Evolutionary conservation across 352 stramenopile genomes (phyloP), one percentile per base, ranked within the genome.

Genomic region (Globisporangium nodosum): DNA sequence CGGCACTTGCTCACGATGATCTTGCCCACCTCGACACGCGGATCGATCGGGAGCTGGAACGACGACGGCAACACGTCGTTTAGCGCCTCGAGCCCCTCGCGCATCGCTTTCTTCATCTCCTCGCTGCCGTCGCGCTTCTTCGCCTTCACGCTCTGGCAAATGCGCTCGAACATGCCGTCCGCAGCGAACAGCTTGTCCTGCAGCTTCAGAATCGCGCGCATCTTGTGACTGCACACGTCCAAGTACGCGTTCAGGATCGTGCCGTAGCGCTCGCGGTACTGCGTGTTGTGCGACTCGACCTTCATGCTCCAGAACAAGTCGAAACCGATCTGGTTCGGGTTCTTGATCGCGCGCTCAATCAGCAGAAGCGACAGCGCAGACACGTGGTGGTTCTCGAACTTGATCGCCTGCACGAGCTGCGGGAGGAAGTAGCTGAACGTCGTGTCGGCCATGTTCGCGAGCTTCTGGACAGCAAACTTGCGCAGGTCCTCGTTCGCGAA

Each of bases 281-380:
- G 81, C 5, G 78, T 66, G 58, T 92, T 89, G 65, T 95, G 74
- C 18, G 88, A 85, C 52, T 96, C 88, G 27, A 94, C 85, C 61
- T 94, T 93, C 77, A 96, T 90, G 60, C 69, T 78, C 88, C 88
- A 96, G 59, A 96, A 96, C 4, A 96, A 76, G 54, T 92, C 81
- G 57, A 95, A 94, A 20, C 88, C 88, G 50, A 96, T 91, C 52
- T 92, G 76, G 53, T 92, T 92, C 16, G 85, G 87, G 48, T 92
- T 93, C 63, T 90, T 90, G 49, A 95, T 89, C 0, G 85, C 88
- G n/a, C 88, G 82, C 47, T 91, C 78, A n/a, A 96, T 88, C 3
- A 96, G 64, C 45, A 92, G 65, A 65, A 90, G 76, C 2, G 81
- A 67, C 8, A 96, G 59, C 4, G 85, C 74, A 3, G 80, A 93